Base-by-base conservation (phyloP, 768 basidiomycete genomes). In the Albatrellus ellisii region DNA sequence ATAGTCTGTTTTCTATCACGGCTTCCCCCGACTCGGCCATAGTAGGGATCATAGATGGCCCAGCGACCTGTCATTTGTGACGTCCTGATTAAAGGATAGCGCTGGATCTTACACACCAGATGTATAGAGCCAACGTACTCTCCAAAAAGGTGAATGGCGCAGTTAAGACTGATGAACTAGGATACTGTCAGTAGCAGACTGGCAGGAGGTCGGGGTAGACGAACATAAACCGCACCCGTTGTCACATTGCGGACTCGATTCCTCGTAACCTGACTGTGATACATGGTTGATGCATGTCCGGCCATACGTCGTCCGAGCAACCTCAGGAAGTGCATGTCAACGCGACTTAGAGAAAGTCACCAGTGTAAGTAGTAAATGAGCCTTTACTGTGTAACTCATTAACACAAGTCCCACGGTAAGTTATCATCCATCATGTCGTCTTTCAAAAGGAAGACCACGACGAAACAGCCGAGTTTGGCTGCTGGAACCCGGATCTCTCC, bases 41-140 rank as follows among this genome's bases (percentile, higher is more conserved):
- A 1, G 83, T 88, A 5, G 85, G 85, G 21, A 86, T 66, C 85
- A 88, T 88, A 32, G 86, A 88, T 6, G 78, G 77, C 6, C 85
- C 85, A 36, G 59, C 42, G 59, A 77, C 78, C 85, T 87, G 25
- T 47, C 21, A 10, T 45, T 39, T 18, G 12, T 24, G 39, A 20
- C 43, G 26, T 45, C 25, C 10, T 12, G 17, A 33, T 26, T 27
- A 17, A 14, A 14, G 48, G 31, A 39, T 34, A 29, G 12, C 20
- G 14, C 20, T 50, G 46, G 36, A 24, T 14, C 34, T 55, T 64
- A 34, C 39, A 36, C 51, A 82, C 80, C 35, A 63, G 48, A 31
- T 75, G 70, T 44, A 71, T 58, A 20, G 68, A 67, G 22, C 69
- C 79, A 14, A 85, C 58, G 56, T 81, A 71, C 50, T 77, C 69